These are phyloP conservation scores for Tylopilus orsonianus DNA, from an alignment of 1,284 basidiomycete genomes.

Conservation along the genomic window DNA sequence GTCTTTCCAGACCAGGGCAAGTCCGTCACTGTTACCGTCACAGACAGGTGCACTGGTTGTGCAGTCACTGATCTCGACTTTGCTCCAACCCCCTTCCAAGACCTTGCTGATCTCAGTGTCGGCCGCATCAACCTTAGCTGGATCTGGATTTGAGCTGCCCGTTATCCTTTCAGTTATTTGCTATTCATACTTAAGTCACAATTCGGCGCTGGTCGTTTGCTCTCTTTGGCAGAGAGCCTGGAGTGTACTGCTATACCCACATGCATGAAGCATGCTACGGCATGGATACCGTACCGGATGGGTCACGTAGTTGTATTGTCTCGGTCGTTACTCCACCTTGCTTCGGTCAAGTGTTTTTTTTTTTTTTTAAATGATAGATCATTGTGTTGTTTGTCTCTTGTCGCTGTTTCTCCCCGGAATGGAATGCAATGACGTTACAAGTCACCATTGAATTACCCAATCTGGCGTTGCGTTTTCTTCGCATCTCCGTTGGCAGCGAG, in stretches of 20 bases:
- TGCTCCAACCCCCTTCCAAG: slow-evolving; percentile 53
- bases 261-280: slow-evolving; percentile 23
- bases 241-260: slow-evolving; percentile 17
- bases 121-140: slow-evolving; percentile 60
- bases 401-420: slow-evolving; percentile 1
- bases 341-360: slow-evolving; percentile 27
- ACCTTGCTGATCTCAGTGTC: slow-evolving; percentile 35
- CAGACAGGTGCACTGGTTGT: slow-evolving; percentile 65
- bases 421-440: slow-evolving; percentile 9
- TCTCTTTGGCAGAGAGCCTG: slow-evolving; percentile 16
- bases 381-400: slow-evolving; percentile 5
- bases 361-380: slow-evolving; percentile 13
- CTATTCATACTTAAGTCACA: slow-evolving; percentile 26
- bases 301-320: slow-evolving; percentile 17
- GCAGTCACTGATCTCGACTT: slow-evolving; percentile 52
- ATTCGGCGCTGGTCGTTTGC: slow-evolving; percentile 19
- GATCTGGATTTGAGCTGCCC: slow-evolving; percentile 35
- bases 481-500: slow-evolving; percentile 10
- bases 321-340: slow-evolving; percentile 24
- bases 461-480: neutral
- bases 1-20: slow-evolving; percentile 48
- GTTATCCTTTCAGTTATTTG: slow-evolving; percentile 18
- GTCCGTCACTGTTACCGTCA: slow-evolving; percentile 47
- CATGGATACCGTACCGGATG: slow-evolving; percentile 32
- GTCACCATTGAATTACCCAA: neutral